Percentiles rank a stretch among this genome's conserved stretches.
Evolutionary conservation across 2,329 filamentous ascomycete species (phyloP).

Genomic region (Epichloe typhina): DNA sequence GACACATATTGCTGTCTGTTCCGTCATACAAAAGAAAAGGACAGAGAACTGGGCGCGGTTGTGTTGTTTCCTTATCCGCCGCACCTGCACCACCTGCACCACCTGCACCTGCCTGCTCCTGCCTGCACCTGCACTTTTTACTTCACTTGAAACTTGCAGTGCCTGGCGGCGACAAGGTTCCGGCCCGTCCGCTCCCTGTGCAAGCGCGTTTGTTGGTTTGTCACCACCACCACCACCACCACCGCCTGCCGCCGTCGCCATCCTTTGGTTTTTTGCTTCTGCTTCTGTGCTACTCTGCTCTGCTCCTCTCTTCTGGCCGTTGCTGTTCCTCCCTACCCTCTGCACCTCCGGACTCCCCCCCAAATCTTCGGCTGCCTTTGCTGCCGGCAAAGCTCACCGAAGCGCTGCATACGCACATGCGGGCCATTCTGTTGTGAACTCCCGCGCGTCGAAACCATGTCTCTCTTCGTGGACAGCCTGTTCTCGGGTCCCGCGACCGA

Average conservation of each 20-base stretch:
- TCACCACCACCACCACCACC: not conserved
- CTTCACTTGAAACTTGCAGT: too few relatives aligned
- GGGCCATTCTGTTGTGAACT: not conserved
- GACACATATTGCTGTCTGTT: too few relatives aligned
- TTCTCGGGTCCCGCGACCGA: conserved; percentile 21
- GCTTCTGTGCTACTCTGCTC: not conserved
- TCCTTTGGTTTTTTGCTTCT: not conserved
- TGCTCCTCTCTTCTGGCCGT: not conserved
- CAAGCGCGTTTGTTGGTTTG: not conserved
- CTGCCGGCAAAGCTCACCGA: conserved; percentile 5
- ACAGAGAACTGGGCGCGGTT: too few relatives aligned
- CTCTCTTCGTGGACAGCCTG: conserved; percentile 21
- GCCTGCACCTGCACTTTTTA: not conserved
- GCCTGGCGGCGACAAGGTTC: not conserved
- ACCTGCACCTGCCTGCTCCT: not conserved
- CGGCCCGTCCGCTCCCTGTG: not conserved
- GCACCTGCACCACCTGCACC: not conserved
- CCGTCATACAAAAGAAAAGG: too few relatives aligned
- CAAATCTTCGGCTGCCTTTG: conserved; percentile 2
- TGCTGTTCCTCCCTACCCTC: not conserved
- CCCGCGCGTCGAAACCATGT: conserved; percentile 12
- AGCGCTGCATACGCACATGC: conserved; percentile 3
- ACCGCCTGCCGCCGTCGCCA: not conserved
- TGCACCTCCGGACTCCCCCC: not conserved
- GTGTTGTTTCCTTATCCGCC: not conserved